Base-by-base conservation (phyloP, 2,329 filamentous ascomycete species). In the Fusarium nelsonii region DNA sequence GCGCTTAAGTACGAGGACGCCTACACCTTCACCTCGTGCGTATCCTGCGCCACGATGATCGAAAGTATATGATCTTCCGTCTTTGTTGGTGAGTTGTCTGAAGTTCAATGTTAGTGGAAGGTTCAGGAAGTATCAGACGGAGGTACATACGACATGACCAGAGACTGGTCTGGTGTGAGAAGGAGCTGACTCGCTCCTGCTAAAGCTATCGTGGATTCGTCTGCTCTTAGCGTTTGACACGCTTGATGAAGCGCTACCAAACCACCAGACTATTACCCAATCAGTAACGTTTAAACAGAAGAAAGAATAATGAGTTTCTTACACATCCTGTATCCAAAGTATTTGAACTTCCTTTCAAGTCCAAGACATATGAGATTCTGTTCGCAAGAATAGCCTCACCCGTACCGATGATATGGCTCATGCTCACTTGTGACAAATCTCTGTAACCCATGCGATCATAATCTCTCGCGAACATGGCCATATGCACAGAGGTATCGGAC, bases 1-100 rank as follows among this genome's bases (percentile, higher is more conserved):
- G 4, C 58, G 65, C 30, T 70, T 70, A 12, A 72, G 76, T 41
- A 69, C 44, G 1, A 69, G 16, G 11, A 58, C 62, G 11, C 55
- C 63, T 7, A 64, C 49, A 5, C 66, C 66, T 34, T 69, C 66
- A 11, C 63, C 66, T 15, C 63, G 59, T 0, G 59, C 66, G 14
- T 61, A 69, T 4, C 66, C 66, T 4, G 66, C 51, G 52, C 50
- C 58, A 36, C 58, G 36, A 8, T 61, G 44, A 34, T 61, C 58
- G n/a, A 63, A 63, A 3, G 59, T 52, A 23, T 51, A 58, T 7
- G 55, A 58, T 51, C 55, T 52, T 7, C 46, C 46, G 4, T 58
- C 55, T 36, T 58, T 44, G 23, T 58, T 58, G 39, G 55, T 58
- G 46, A 58, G 55, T 44, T 58, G 55, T 14, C 55, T 57, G 20